phyloP scores from a whole-genome alignment of 1,139 yeast species.

The Hyphopichia fennica region DNA sequence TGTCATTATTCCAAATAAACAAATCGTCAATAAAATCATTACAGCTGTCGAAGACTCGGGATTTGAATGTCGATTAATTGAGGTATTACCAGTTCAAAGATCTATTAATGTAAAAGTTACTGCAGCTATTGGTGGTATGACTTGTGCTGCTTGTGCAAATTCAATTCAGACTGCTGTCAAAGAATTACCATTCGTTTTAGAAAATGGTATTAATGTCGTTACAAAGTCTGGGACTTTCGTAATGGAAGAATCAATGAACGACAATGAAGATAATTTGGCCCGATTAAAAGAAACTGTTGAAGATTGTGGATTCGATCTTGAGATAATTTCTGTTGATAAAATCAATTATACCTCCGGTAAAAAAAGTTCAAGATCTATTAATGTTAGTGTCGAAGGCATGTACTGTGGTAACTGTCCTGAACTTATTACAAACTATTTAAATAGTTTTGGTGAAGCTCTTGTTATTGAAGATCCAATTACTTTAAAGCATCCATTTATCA shows the following conservation, averaged over 20 bases:
- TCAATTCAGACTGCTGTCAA: slow-evolving; percentile 52
- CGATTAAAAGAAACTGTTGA: slow-evolving; percentile 52
- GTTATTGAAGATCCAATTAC: slow-evolving; percentile 57
- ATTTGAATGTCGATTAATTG: slow-evolving; percentile 56
- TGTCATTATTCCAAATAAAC: slow-evolving; percentile 51
- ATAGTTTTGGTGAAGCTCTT: slow-evolving; percentile 57
- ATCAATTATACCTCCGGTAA: slow-evolving; percentile 48
- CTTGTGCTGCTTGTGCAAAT: slow-evolving; percentile 70
- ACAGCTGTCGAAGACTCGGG: slow-evolving; percentile 54
- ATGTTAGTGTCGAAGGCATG: slow-evolving; percentile 66
- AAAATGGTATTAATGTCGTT: slow-evolving; percentile 55
- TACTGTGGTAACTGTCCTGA: slow-evolving; percentile 71
- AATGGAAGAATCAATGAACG: slow-evolving; percentile 35
- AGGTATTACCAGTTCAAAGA: slow-evolving; percentile 57
- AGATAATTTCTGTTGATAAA: slow-evolving; percentile 35
- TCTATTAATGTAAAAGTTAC: slow-evolving; percentile 49
- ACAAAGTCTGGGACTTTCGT: slow-evolving; percentile 63
- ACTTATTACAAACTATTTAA: slow-evolving; percentile 48
- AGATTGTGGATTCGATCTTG: slow-evolving; percentile 67
- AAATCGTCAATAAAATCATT: slow-evolving; percentile 49
- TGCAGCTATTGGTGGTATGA: slow-evolving; percentile 71
- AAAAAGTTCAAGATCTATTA: slow-evolving; percentile 53
- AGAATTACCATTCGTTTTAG: slow-evolving; percentile 53
- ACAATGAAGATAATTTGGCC: slow-evolving; percentile 25
- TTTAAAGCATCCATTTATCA: slow-evolving; percentile 54